Evolutionary conservation across 805 yeast species (phyloP), one percentile per base, ranked within the genome.

Genomic region (Blastobotrys attinorum): DNA sequence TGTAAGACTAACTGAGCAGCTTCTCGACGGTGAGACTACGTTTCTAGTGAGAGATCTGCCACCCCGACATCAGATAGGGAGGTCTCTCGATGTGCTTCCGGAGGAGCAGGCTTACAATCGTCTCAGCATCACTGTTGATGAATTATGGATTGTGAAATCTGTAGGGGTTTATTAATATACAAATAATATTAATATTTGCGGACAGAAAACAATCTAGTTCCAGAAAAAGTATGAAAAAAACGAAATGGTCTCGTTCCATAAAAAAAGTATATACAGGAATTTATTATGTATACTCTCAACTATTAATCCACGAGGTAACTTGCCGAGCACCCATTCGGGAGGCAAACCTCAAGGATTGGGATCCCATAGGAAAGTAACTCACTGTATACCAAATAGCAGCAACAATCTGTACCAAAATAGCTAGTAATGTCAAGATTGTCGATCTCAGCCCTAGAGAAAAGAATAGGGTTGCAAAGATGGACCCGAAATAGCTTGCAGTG

Each of bases 291-390:
- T n/a, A n/a, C n/a, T n/a, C n/a, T n/a, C 46, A 66, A 5, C 63
- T 50, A 41, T 66, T 68, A 27, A 66, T 56, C 71, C 71, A 66
- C 22, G 65, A 52, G 22, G 65, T 51, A 54, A 76, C 77, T 44
- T 76, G 78, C 45, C 75, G 69, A 4, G 75, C 62, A 4, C 83
- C 87, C 4, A 80, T 65, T 18, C 76, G 64, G 13, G 77, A 67
- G 1, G 81, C 72, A 61, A 78, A 67, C 48, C 73, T 65, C 39
- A 81, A 56, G 2, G 94, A 83, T 48, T 83, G 82, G 1, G 90
- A 84, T 10, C 98, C 98, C 66, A 89, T 83, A 11, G 98, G 98
- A 73, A 92, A 90, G 63, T 92, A 92, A 56, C 95, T 84, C 34
- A 90, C 71, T 0, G 92, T 81, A 61, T 92, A 92, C 70, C 89